Conservation (phyloP, 257 asterid species). For the Gentiana macrophylla region DNA sequence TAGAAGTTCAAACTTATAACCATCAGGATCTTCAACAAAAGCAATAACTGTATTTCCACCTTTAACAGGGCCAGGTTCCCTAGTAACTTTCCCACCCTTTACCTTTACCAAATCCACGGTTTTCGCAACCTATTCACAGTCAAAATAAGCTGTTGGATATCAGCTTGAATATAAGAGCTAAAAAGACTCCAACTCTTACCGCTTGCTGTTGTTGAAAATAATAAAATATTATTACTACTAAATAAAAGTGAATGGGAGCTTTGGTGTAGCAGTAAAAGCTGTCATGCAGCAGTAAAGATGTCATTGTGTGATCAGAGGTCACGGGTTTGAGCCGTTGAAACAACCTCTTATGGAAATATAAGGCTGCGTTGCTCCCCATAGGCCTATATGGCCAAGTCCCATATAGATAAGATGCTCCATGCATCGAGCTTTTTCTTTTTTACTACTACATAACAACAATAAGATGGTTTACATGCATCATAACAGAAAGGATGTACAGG, state of each 20-base stretch:
- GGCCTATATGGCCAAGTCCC: too few relatives aligned
- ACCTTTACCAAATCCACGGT: conserved; percentile 85
- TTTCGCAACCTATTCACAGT: conserved; percentile 54
- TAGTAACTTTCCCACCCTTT: conserved; percentile 89
- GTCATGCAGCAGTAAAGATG: too few relatives aligned
- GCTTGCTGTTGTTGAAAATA: not conserved
- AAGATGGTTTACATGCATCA: not conserved
- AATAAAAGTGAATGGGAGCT: too few relatives aligned
- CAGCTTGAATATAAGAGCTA: not conserved
- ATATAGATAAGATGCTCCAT: too few relatives aligned
- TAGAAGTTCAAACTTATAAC: conserved; percentile 92
- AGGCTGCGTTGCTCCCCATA: too few relatives aligned
- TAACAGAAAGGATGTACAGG: not conserved
- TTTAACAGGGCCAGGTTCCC: conserved; percentile 99
- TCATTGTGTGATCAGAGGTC: too few relatives aligned
- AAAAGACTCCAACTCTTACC: not conserved
- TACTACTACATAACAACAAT: not conserved
- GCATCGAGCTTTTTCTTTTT: too few relatives aligned
- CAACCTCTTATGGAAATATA: too few relatives aligned
- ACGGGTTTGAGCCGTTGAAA: too few relatives aligned
- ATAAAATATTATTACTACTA: not conserved
- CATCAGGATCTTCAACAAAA: conserved; percentile 95
- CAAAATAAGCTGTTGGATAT: conserved; percentile 1
- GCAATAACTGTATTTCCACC: conserved; percentile 96
- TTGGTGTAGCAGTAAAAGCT: too few relatives aligned